A percentile compares a stretch with the other conserved stretches of the same genome.
Evolutionary conservation across 2,329 filamentous ascomycete species (phyloP).

Genomic region (Xylaria sp.): DNA sequence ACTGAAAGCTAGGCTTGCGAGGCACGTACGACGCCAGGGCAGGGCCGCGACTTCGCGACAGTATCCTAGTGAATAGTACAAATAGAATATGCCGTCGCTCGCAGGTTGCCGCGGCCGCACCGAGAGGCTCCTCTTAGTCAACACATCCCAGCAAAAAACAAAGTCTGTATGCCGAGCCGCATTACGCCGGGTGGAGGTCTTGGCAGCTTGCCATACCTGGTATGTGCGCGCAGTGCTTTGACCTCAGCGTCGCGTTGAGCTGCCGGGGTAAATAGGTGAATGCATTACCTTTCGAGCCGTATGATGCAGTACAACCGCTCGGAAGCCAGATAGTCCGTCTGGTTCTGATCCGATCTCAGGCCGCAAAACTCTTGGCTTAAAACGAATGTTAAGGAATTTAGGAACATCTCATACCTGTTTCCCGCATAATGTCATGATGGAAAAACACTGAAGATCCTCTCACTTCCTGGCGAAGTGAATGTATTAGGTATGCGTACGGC

Average conservation of each 20-base stretch:
- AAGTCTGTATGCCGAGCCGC: conserved; percentile 27
- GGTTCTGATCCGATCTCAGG: conserved; percentile 6
- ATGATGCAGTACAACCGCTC: conserved; percentile 11
- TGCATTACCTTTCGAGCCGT: conserved; percentile 22
- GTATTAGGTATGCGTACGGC: neutral
- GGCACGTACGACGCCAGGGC: conserved; percentile 17
- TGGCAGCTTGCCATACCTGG: conserved; percentile 17
- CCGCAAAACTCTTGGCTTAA: conserved; percentile 13
- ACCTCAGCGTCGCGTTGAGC: conserved; percentile 16
- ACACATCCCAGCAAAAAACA: neutral
- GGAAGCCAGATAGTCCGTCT: conserved; percentile 13
- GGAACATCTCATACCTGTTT: conserved; percentile 15
- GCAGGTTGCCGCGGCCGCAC: neutral
- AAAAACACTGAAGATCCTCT: conserved; percentile 14
- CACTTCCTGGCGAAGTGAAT: neutral
- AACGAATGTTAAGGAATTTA: conserved; percentile 4
- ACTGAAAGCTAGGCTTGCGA: neutral
- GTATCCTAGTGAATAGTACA: neutral
- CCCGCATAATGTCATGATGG: conserved; percentile 15
- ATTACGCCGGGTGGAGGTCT: conserved; percentile 17
- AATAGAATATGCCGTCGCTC: conserved; percentile 8
- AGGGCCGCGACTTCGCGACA: conserved; percentile 5
- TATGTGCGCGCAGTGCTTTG: conserved; percentile 25
- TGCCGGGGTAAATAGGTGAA: conserved; percentile 14
- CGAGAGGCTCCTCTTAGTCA: conserved; percentile 18